These are phyloP conservation scores for Colletotrichum viniferum DNA, from an alignment of 2,329 filamentous ascomycete species.

Conservation along the genomic window DNA sequence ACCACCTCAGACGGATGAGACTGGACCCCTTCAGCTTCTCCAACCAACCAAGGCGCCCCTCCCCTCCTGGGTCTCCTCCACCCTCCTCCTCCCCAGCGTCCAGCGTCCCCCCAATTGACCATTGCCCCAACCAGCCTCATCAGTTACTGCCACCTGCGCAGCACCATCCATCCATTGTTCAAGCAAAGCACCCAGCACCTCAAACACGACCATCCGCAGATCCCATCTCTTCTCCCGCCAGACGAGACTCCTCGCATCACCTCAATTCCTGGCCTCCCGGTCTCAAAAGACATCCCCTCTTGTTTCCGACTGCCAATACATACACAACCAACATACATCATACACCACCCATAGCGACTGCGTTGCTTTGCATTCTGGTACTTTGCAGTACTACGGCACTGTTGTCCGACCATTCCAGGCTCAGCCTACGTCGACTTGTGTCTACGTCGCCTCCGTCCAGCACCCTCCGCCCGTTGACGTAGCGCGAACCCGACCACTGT, in stretches of 20 bases:
- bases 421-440: neutral
- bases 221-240: conserved; percentile 7
- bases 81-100: neutral
- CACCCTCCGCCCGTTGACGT: conserved; percentile 17
- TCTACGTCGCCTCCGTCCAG: neutral
- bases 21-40: neutral
- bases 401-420: neutral
- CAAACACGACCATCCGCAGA: conserved; percentile 22
- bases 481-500: conserved; percentile 12
- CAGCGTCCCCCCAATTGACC: neutral
- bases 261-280: neutral
- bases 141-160: conserved; percentile 1
- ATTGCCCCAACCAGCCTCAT: neutral
- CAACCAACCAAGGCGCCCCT: neutral
- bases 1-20: neutral
- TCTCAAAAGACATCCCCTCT: neutral
- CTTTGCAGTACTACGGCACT: neutral
- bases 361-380: conserved; percentile 9
- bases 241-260: conserved; percentile 12
- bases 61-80: neutral
- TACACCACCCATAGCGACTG: conserved; percentile 20
- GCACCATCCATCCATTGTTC: neutral
- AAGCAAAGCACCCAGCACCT: conserved; percentile 13
- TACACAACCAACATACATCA: neutral
- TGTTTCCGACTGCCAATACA: neutral